Evolutionary conservation across 176 grass and related monocot genomes (phyloP).

Genomic region (Triticum timopheevii): DNA sequence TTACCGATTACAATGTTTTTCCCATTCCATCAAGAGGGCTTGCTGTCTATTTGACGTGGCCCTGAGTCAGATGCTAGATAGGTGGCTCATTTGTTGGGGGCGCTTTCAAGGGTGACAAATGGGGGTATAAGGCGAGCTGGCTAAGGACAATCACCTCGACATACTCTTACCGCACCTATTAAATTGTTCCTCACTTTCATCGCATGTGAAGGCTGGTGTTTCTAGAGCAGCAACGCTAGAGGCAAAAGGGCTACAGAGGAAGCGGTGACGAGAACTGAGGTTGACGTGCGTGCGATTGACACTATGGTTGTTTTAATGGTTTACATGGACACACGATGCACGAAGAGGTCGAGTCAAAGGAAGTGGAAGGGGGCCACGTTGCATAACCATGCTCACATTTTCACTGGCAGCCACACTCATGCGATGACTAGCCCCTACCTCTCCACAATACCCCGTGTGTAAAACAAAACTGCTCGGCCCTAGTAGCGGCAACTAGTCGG

Average conservation of each 20-base stretch:
- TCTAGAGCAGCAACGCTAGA: background rate
- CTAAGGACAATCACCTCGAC: background rate
- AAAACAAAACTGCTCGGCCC: too few species aligned
- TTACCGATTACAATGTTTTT: background rate
- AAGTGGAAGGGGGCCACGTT: background rate
- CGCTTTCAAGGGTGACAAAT: background rate
- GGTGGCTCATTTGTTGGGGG: background rate
- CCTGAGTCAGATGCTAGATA: background rate
- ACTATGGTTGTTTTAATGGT: background rate
- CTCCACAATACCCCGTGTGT: too few species aligned
- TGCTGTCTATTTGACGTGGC: fast-evolving
- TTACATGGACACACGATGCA: background rate
- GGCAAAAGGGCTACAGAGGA: background rate
- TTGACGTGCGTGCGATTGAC: background rate
- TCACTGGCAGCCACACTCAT: too few species aligned
- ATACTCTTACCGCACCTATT: background rate
- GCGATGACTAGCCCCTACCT: too few species aligned
- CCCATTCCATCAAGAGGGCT: background rate
- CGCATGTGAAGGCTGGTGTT: background rate
- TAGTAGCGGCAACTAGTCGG: too few species aligned
- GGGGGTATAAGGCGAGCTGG: fast-evolving
- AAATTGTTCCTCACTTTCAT: background rate
- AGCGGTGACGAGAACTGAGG: background rate
- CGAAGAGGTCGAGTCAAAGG: background rate
- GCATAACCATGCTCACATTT: too few species aligned